These are phyloP conservation scores for Colletotrichum australisinense DNA, from an alignment of 2,329 filamentous ascomycete genomes.

Conservation along the genomic window DNA sequence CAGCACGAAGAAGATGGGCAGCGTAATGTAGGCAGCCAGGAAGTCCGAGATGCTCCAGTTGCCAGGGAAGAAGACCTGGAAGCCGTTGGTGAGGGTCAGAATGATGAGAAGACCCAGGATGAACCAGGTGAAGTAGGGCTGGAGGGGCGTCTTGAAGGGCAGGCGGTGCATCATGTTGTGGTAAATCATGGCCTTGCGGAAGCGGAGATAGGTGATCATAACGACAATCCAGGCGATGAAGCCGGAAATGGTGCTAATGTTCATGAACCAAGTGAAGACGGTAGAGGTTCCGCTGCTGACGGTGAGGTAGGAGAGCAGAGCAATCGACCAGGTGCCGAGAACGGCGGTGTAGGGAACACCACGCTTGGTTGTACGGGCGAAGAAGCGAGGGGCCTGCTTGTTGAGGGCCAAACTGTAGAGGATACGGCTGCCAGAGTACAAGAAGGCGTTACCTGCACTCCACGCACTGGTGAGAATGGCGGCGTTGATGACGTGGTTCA, in stretches of 20 bases:
- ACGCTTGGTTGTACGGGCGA: conserved; percentile 68
- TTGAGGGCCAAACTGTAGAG: conserved; percentile 76
- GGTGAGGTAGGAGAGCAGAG: conserved; percentile 77
- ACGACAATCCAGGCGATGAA: conserved; percentile 71
- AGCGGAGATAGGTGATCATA: conserved; percentile 69
- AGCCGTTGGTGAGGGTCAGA: conserved; percentile 80
- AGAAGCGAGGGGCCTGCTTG: conserved; percentile 72
- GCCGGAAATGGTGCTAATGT: conserved; percentile 73
- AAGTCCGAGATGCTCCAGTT: conserved; percentile 74
- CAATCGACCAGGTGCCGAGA: conserved; percentile 66
- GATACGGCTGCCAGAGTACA: conserved; percentile 76
- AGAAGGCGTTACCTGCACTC: conserved; percentile 71
- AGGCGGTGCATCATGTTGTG: conserved; percentile 62
- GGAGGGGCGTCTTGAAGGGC: conserved; percentile 63
- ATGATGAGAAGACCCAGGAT: conserved; percentile 68
- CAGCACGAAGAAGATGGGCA: conserved; percentile 69
- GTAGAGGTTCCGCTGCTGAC: conserved; percentile 69
- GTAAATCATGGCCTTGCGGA: conserved; percentile 65
- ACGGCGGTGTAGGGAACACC: conserved; percentile 71
- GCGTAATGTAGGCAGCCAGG: conserved; percentile 71
- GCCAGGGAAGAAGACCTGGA: conserved; percentile 76
- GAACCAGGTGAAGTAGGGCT: conserved; percentile 74
- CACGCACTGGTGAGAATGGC: conserved; percentile 74
- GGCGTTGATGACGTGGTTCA: conserved; percentile 76
- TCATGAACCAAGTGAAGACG: conserved; percentile 79